Evolutionary conservation across 352 stramenopile genomes (phyloP).

Genomic region (Elongisporangium anandrum): DNA sequence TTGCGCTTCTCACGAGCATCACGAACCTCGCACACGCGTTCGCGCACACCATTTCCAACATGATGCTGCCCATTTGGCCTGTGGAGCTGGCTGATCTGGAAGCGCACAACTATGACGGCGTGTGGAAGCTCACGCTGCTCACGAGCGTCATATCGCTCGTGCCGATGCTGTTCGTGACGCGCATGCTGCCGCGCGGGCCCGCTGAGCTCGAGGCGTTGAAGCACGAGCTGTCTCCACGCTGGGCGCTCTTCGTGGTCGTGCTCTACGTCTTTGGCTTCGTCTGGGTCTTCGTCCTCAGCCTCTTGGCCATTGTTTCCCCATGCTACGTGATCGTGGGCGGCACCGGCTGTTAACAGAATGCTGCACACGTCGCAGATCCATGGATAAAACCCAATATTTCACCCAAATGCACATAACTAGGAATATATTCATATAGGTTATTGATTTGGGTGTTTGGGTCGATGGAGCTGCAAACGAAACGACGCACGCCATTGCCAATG

Average conservation of each 20-base stretch:
- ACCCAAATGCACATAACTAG: no score
- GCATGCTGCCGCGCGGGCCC: constrained; percentile 44
- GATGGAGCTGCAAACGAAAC: not conserved
- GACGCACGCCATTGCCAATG: not conserved
- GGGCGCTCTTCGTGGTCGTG: constrained; percentile 23
- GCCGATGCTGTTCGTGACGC: constrained; percentile 35
- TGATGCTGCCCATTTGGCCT: constrained; percentile 66
- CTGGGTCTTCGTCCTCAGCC: constrained; percentile 58
- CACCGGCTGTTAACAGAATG: constrained; percentile 28
- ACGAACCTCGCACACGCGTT: constrained; percentile 69
- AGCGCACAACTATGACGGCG: constrained; percentile 42
- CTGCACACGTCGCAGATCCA: not conserved
- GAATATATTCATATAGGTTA: not conserved
- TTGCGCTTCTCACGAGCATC: constrained; percentile 74
- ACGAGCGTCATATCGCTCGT: constrained; percentile 59
- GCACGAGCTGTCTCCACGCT: constrained; percentile 35
- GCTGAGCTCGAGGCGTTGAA: constrained; percentile 47
- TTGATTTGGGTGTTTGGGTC: not conserved
- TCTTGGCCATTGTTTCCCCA: constrained; percentile 58
- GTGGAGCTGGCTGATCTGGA: constrained; percentile 63
- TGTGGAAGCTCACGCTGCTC: constrained; percentile 79
- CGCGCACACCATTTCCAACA: constrained; percentile 71
- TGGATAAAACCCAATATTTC: not conserved
- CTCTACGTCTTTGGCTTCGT: constrained; percentile 57
- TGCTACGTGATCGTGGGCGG: constrained; percentile 67